phyloP scores from a whole-genome alignment of 345 rosid genomes.

The Boechera divaricarpa region DNA sequence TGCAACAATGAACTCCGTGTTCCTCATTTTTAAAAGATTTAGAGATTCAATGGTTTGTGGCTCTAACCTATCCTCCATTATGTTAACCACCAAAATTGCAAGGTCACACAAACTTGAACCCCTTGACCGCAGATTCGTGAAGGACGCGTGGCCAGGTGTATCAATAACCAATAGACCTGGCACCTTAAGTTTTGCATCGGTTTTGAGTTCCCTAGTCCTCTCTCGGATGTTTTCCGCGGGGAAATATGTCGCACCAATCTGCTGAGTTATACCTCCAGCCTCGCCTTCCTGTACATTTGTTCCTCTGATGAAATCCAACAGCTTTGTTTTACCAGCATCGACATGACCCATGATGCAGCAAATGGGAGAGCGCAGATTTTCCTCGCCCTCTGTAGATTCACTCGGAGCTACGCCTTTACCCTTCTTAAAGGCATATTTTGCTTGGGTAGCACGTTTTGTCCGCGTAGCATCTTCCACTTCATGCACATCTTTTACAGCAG shows the following conservation, averaged over 20 bases:
- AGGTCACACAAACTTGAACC: slow-evolving; percentile 97
- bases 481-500: slow-evolving; percentile 42
- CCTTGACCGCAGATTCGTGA: slow-evolving; percentile 85
- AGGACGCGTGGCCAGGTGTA: slow-evolving; percentile 97
- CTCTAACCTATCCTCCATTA: slow-evolving; percentile 91
- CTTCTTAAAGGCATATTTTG: slow-evolving; percentile 51
- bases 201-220: slow-evolving; percentile 91
- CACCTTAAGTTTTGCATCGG: slow-evolving; percentile 88
- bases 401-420: slow-evolving; percentile 48
- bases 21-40: slow-evolving; percentile 81
- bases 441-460: slow-evolving; percentile 34
- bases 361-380: slow-evolving; percentile 84
- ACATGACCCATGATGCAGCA: slow-evolving; percentile 99
- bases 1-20: slow-evolving; percentile 91
- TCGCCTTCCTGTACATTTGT: slow-evolving; percentile 99
- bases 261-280: slow-evolving; percentile 99
- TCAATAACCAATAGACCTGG: slow-evolving; percentile 97
- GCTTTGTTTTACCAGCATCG: slow-evolving; percentile 97
- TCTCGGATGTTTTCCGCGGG: slow-evolving; percentile 94
- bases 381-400: slow-evolving; percentile 54
- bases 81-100: slow-evolving; percentile 96
- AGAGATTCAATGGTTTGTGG: slow-evolving; percentile 95
- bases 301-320: slow-evolving; percentile 94
- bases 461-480: slow-evolving; percentile 41
- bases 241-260: slow-evolving; percentile 97